Percentiles rank a stretch among this genome's conserved stretches.
These are phyloP conservation scores for Solanum hybrid DNA, from an alignment of 305 asterid genomes.

Conservation along the genomic window DNA sequence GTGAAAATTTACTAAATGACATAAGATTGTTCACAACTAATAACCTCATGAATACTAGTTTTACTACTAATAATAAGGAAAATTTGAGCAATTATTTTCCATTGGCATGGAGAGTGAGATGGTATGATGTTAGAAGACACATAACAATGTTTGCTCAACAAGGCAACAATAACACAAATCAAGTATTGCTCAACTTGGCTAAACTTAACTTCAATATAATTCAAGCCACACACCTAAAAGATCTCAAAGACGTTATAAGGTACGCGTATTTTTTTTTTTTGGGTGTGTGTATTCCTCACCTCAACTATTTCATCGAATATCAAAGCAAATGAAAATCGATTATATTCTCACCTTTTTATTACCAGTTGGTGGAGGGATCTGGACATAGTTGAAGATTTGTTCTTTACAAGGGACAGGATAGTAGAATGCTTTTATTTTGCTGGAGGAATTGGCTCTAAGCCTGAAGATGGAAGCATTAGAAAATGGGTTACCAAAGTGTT, in stretches of 20 bases:
- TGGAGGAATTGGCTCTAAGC: slow-evolving; percentile 48
- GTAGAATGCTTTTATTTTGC: slow-evolving; percentile 59
- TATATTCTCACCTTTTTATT: not conserved
- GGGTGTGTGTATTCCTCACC: not conserved
- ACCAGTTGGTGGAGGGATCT: slow-evolving; percentile 54
- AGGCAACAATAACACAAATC: not conserved
- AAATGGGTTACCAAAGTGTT: slow-evolving; percentile 55
- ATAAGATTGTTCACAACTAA: not conserved
- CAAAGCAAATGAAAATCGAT: not conserved
- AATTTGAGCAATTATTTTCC: slow-evolving; percentile 1
- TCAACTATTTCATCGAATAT: not conserved
- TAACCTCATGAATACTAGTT: not conserved
- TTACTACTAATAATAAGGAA: not conserved
- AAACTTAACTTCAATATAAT: slow-evolving; percentile 17
- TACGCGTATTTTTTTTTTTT: not conserved
- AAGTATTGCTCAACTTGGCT: slow-evolving; percentile 6
- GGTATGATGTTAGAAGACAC: slow-evolving; percentile 16
- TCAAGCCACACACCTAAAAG: slow-evolving; percentile 8
- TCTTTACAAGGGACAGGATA: slow-evolving; percentile 51
- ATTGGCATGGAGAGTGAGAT: slow-evolving; percentile 14
- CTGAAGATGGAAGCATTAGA: slow-evolving; percentile 35
- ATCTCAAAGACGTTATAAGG: not conserved
- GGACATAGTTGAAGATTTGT: slow-evolving; percentile 23
- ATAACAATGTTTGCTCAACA: not conserved
- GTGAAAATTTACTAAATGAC: slow-evolving; percentile 13